phyloP scores from a whole-genome alignment of 2,329 filamentous ascomycete genomes.

The Paraphoma chrysanthemicola region DNA sequence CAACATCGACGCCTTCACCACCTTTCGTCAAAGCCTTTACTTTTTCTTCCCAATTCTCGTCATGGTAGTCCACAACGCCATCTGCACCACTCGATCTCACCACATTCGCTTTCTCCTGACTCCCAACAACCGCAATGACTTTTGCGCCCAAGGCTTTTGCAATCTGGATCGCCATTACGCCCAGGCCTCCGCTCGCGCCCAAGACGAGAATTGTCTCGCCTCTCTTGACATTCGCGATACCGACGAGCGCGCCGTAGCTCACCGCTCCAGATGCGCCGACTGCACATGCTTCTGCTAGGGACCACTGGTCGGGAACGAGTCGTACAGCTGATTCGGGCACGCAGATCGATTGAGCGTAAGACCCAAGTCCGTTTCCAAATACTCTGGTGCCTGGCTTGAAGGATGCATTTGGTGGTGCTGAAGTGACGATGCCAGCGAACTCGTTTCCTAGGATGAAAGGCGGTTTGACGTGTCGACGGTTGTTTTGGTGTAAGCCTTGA shows the following conservation, averaged over 20 bases:
- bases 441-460: slow-evolving; percentile 68
- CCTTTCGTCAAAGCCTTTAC: slow-evolving; percentile 57
- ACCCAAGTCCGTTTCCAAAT: slow-evolving; percentile 61
- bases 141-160: slow-evolving; percentile 60
- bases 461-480: slow-evolving; percentile 61
- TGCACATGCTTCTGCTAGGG: slow-evolving; percentile 59
- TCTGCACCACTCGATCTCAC: slow-evolving; percentile 51
- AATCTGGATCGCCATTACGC: slow-evolving; percentile 64
- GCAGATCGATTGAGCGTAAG: slow-evolving; percentile 61
- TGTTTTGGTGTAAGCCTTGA: slow-evolving; percentile 66
- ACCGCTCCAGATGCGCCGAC: slow-evolving; percentile 62
- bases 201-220: slow-evolving; percentile 63
- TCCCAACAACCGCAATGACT: slow-evolving; percentile 62
- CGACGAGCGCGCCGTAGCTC: slow-evolving; percentile 59
- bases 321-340: slow-evolving; percentile 51
- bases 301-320: slow-evolving; percentile 56
- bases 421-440: slow-evolving; percentile 62
- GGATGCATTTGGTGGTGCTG: slow-evolving; percentile 38
- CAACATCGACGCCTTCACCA: slow-evolving; percentile 62
- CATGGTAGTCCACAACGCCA: slow-evolving; percentile 52
- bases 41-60: slow-evolving; percentile 57
- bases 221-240: slow-evolving; percentile 49
- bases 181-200: slow-evolving; percentile 63
- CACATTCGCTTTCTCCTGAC: slow-evolving; percentile 54
- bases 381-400: slow-evolving; percentile 60